Conservation (phyloP, 805 yeast species). For the Nakazawaea ernobii region DNA sequence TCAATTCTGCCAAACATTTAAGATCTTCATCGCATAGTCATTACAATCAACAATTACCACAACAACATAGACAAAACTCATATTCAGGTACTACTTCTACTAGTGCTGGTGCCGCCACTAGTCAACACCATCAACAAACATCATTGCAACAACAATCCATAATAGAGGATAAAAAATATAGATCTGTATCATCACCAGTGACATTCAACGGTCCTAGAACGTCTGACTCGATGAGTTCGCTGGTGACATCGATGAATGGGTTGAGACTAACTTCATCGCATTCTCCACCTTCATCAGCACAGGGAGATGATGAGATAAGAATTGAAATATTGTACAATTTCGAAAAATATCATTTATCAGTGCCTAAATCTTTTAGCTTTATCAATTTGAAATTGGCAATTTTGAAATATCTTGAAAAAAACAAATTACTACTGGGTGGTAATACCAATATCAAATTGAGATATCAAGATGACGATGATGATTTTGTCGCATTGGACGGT, state of each 20-base stretch:
- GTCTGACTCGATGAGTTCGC: slow-evolving; percentile 1
- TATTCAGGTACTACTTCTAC: not conserved
- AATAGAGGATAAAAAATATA: slow-evolving; percentile 19
- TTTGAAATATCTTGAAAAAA: slow-evolving; percentile 47
- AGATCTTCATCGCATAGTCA: slow-evolving; percentile 9
- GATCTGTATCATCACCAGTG: slow-evolving; percentile 28
- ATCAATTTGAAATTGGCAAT: slow-evolving; percentile 52
- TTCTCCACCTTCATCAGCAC: not conserved
- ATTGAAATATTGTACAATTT: slow-evolving; percentile 36
- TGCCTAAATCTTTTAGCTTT: slow-evolving; percentile 46
- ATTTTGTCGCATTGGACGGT: slow-evolving; percentile 75
- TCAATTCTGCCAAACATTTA: slow-evolving; percentile 12
- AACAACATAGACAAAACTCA: slow-evolving; percentile 5
- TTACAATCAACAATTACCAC: not conserved
- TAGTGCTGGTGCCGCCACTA: too few species aligned
- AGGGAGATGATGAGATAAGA: slow-evolving; percentile 30
- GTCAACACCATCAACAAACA: not conserved
- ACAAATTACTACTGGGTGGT: slow-evolving; percentile 34
- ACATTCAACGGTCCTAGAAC: slow-evolving; percentile 1
- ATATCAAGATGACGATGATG: slow-evolving; percentile 95
- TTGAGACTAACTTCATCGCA: slow-evolving; percentile 6
- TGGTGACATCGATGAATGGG: slow-evolving; percentile 4
- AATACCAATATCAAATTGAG: slow-evolving; percentile 46
- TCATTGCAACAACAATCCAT: not conserved
- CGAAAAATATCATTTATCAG: slow-evolving; percentile 59